Base-by-base conservation (phyloP, 768 basidiomycete genomes). In the Kondoa malvinella region DNA sequence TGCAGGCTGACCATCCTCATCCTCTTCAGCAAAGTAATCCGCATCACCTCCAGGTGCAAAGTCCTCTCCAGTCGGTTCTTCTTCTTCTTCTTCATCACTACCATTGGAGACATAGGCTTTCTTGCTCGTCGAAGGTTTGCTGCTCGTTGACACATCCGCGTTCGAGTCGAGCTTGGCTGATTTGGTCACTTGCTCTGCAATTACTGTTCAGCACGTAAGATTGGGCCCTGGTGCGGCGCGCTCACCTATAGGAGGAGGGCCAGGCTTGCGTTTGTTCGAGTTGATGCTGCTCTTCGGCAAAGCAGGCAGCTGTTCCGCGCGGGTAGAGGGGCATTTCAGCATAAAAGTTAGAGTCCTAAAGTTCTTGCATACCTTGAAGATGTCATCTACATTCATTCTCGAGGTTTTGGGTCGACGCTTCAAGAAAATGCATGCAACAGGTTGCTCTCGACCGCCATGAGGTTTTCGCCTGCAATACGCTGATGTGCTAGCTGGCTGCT, bases 11-110 rank as follows among this genome's bases (percentile, higher is more conserved):
- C 77, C 78, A n/a, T 72, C 73, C 66, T 76, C 75, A 57, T 76
- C 75, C 32, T 76, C 77, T 92, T 94, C 92, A 2, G 76, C 82
- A 73, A 88, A 91, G 76, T 92, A 92, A 75, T 92, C 90, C 0
- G 88, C 87, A 71, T 94, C 91, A 27, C 85, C 86, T 12, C 88
- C 88, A 14, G 89, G 89, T 0, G 87, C 87, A 77, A 89, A 89
- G 29, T 60, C 30, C 26, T 29, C 32, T 31, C n/a, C 29, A 32
- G 26, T 26, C 26, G 30, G 32, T 26, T 32, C 31, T 31, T 66
- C 64, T 12, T 66, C 67, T 21, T 67, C 68, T 34, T 27, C 66
- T 15, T 68, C 66, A 26, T 64, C 34, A 27, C 57, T 65, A 26
- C 58, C 68, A 4, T 25, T 2, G 56, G 27, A 15, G 30, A 33